Conservation (phyloP, 164 flowering plant species). For the Chimonanthus salicifolius region DNA sequence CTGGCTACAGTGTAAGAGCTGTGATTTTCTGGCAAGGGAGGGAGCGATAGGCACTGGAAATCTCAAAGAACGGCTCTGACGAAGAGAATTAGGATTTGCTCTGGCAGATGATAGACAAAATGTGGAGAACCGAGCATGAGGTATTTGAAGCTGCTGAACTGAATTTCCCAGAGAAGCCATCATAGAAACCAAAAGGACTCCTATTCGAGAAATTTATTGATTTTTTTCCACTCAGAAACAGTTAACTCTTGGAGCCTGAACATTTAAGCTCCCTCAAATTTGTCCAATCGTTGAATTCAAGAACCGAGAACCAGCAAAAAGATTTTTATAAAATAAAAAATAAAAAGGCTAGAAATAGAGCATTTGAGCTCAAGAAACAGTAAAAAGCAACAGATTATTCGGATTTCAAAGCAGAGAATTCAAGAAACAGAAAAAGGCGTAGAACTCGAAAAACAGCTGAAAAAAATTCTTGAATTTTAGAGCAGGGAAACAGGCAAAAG, state of each 20-base stretch:
- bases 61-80: conserved; percentile 16
- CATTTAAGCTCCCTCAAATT: background rate
- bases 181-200: background rate
- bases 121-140: conserved; percentile 22
- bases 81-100: conserved; percentile 4
- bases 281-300: background rate
- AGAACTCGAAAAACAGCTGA: too few relatives aligned
- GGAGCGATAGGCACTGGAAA: conserved; percentile 20
- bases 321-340: background rate
- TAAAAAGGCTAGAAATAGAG: background rate
- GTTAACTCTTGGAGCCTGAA: background rate
- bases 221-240: background rate
- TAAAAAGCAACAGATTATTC: too few relatives aligned
- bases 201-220: background rate
- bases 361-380: background rate
- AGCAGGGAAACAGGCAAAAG: background rate
- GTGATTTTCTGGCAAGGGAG: conserved; percentile 20
- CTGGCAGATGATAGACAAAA: conserved; percentile 17
- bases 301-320: background rate
- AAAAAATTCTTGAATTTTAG: too few relatives aligned
- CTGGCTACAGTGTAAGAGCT: background rate
- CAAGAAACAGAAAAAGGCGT: too few relatives aligned
- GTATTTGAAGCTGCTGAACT: conserved; percentile 12
- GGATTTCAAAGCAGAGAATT: too few relatives aligned
- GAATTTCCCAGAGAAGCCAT: conserved; percentile 32